Base-by-base conservation (phyloP, 805 yeast species). In the Metschnikowia cerradonensis region DNA sequence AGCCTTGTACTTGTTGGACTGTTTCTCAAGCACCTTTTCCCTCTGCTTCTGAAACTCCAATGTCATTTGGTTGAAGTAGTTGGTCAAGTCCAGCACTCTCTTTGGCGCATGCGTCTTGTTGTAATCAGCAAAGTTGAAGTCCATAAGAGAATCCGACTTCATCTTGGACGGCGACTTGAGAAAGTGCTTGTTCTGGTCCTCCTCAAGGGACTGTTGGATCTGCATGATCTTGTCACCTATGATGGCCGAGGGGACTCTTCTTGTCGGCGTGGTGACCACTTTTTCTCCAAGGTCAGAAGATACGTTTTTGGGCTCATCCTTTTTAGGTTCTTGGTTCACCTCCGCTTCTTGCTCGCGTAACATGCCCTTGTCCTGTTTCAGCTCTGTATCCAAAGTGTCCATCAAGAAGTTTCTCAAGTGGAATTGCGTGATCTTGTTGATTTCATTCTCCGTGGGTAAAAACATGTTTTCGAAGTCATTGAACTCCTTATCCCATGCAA, bases 391-490 rank as follows among this genome's bases (percentile, higher is more conserved):
- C 38, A 73, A 67, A 50, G 75, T 77, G 49, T 83, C 90, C 60
- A 80, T 68, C 57, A 92, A 83, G 45, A 91, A 75, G 57, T 84
- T 86, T 53, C 84, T 82, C 60, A 92, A 71, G 63, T 92, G 98
- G 59, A 85, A 84, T 3, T 96, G 87, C 1, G 99, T 91, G 41
- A 94, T 88, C 55, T 89, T 77, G 4, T 96, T 84, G 57, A 94
- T 88, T 75, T 94, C 99, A 60, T 85, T 88, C 65, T 94, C 98
- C 7, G 96, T 83, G 1, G 98, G 98, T 52, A 92, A 77, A 62
- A 79, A 94, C 19, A 77, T 76, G 41, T 78, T 77, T 52, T 88
- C 97, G 69, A 94, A 92, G 6, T 81, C 86, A 35, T 81, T 77
- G 60, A 94, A 90, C 51, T 86, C 96, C 20, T 68, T 60, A 67